phyloP scores from a whole-genome alignment of 2,329 filamentous ascomycete genomes.

The Akanthomyces dipterigenus region DNA sequence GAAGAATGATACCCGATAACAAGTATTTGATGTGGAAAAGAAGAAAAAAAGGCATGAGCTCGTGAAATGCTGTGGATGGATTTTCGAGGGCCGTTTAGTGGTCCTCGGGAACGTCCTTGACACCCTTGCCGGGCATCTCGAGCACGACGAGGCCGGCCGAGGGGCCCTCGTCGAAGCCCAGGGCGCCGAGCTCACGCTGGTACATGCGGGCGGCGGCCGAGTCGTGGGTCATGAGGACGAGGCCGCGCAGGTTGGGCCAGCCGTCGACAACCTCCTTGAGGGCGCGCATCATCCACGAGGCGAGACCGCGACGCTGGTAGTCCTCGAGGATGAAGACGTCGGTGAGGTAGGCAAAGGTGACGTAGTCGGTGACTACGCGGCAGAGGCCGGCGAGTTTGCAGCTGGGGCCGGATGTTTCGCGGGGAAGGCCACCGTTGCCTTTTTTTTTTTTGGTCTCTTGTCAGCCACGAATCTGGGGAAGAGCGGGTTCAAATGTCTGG shows the following conservation, averaged over 20 bases:
- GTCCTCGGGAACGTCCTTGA: constrained; percentile 28
- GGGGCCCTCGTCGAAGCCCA: constrained; percentile 36
- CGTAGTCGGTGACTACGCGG: constrained; percentile 61
- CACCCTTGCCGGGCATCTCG: constrained; percentile 32
- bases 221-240: constrained; percentile 47
- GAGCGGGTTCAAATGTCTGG: too few species aligned
- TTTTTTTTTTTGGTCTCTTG: background rate
- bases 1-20: background rate
- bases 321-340: constrained; percentile 59
- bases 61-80: background rate
- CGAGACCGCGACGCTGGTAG: constrained; percentile 56
- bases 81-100: constrained; percentile 16
- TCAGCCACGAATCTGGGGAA: background rate
- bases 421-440: constrained; percentile 27
- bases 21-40: background rate
- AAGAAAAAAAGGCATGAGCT: background rate
- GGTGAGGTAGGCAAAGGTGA: constrained; percentile 60
- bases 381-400: constrained; percentile 34
- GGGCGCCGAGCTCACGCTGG: constrained; percentile 38
- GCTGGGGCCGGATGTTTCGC: constrained; percentile 23
- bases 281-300: constrained; percentile 56
- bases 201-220: constrained; percentile 38
- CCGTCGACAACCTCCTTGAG: constrained; percentile 48
- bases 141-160: constrained; percentile 34
- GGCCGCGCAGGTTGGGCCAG: constrained; percentile 54